These are phyloP conservation scores for Rhodotorula sp. DNA, from an alignment of 1,284 basidiomycete species.

Conservation along the genomic window DNA sequence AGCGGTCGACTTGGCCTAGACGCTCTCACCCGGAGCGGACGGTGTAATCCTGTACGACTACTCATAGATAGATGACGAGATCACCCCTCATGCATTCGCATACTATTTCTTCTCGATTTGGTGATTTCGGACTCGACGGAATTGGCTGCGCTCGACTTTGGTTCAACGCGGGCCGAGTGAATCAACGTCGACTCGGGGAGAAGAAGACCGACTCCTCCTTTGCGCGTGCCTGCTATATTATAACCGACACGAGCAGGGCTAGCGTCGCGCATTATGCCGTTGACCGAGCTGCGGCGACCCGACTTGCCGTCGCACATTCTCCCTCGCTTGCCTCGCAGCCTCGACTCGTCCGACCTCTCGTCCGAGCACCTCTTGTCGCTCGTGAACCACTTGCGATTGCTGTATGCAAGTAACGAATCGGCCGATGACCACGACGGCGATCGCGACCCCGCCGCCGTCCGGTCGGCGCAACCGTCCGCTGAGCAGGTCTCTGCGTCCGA, in stretches of 20 bases:
- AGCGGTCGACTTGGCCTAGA: neutral
- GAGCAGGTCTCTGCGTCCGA: conserved; percentile 13
- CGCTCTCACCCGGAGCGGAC: too few species aligned
- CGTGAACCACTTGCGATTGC: conserved; percentile 23
- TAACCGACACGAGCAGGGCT: too few species aligned
- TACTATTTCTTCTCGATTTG: neutral
- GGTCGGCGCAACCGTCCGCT: conserved; percentile 12
- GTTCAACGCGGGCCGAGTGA: neutral
- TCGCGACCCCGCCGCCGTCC: neutral
- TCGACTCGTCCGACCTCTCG: neutral
- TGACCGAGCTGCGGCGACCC: conserved; percentile 14
- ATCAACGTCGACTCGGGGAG: neutral
- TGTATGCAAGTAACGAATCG: conserved; percentile 17
- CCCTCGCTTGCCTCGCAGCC: conserved; percentile 17
- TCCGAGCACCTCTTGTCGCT: conserved; percentile 22
- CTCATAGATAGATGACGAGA: too few species aligned
- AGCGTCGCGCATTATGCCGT: neutral
- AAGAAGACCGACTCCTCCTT: neutral
- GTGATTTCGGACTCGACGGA: too few species aligned
- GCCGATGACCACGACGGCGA: neutral
- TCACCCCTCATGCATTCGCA: neutral
- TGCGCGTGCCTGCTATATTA: neutral
- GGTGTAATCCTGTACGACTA: too few species aligned
- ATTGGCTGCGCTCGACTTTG: too few species aligned
- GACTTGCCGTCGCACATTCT: conserved; percentile 30